A percentile compares a stretch with the other conserved stretches of the same genome.
Conservation (phyloP, 2,329 filamentous ascomycete genomes). For the Cercospora zeae-maydis region DNA sequence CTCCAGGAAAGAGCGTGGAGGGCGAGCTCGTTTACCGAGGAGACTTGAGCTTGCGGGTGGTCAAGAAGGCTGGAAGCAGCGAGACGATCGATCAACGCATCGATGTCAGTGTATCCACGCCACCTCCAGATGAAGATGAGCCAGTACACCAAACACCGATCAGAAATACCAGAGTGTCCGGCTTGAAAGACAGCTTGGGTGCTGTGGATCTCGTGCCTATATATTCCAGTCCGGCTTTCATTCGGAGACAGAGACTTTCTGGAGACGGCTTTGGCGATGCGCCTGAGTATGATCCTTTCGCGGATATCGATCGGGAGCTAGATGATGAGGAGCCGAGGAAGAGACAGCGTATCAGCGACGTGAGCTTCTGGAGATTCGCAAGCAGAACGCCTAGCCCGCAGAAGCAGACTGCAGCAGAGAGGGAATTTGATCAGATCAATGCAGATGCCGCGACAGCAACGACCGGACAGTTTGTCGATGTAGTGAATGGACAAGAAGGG, state of each 20-base stretch:
- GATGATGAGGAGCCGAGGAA: slow-evolving; percentile 61
- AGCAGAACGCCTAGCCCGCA: slow-evolving; percentile 70
- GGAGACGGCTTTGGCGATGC: slow-evolving; percentile 64
- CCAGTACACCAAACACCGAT: slow-evolving; percentile 8
- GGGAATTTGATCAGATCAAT: slow-evolving; percentile 1
- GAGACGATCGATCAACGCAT: slow-evolving; percentile 12
- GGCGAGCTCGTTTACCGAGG: slow-evolving; percentile 54
- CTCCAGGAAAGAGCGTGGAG: slow-evolving; percentile 55
- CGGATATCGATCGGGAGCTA: slow-evolving; percentile 59
- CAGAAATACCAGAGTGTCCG: slow-evolving; percentile 11
- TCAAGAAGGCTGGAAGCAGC: slow-evolving; percentile 20
- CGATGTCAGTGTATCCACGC: slow-evolving; percentile 19
- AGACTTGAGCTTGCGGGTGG: slow-evolving; percentile 36
- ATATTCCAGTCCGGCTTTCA: slow-evolving; percentile 70
- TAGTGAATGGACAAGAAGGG: background rate
- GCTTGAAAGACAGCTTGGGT: slow-evolving; percentile 18
- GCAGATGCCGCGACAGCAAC: background rate
- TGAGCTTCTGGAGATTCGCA: slow-evolving; percentile 69
- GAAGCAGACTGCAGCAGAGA: slow-evolving; percentile 36
- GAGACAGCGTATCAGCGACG: slow-evolving; percentile 65
- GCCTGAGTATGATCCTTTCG: slow-evolving; percentile 59
- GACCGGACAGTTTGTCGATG: background rate
- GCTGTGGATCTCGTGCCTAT: slow-evolving; percentile 31
- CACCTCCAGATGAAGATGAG: slow-evolving; percentile 20
- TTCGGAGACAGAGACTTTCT: slow-evolving; percentile 67